Evolutionary conservation across 1,139 yeast species (phyloP).

Genomic region (Debaryomyces subglobosus): DNA sequence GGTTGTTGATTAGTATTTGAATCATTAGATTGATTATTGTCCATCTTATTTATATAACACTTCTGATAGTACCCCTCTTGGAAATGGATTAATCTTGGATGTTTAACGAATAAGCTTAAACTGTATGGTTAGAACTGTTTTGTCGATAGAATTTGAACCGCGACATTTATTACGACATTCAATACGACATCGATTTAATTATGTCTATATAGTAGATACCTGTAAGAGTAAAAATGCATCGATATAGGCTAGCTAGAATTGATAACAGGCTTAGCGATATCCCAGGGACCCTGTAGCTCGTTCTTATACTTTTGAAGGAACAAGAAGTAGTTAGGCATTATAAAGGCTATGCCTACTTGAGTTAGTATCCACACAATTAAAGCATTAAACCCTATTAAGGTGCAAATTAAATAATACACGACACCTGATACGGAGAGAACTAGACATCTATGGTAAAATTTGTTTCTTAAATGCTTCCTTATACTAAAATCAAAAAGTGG

Average conservation of each 20-base stretch:
- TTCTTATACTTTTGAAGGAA: conserved; percentile 79
- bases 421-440: conserved; percentile 21
- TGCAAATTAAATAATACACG: conserved; percentile 25
- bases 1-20: conserved; percentile 7
- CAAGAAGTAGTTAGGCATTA: conserved; percentile 72
- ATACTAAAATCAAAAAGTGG: conserved; percentile 72
- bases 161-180: conserved; percentile 10
- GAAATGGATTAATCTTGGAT: conserved; percentile 1
- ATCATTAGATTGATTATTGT: conserved; percentile 14
- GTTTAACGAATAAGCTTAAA: neutral
- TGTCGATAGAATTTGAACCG: neutral
- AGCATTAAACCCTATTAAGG: conserved; percentile 27
- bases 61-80: neutral
- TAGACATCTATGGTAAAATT: conserved; percentile 38
- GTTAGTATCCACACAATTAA: conserved; percentile 52
- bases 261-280: conserved; percentile 72
- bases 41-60: conserved; percentile 8
- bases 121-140: neutral
- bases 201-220: neutral
- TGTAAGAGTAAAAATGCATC: neutral
- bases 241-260: neutral
- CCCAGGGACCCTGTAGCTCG: conserved; percentile 95
- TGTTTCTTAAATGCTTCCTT: conserved; percentile 34
- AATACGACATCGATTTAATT: neutral
- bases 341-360: conserved; percentile 52